A percentile compares a stretch with the other conserved stretches of the same genome.
These are phyloP conservation scores for Botrytis fragariae DNA, from an alignment of 2,329 filamentous ascomycete species.

Conservation along the genomic window DNA sequence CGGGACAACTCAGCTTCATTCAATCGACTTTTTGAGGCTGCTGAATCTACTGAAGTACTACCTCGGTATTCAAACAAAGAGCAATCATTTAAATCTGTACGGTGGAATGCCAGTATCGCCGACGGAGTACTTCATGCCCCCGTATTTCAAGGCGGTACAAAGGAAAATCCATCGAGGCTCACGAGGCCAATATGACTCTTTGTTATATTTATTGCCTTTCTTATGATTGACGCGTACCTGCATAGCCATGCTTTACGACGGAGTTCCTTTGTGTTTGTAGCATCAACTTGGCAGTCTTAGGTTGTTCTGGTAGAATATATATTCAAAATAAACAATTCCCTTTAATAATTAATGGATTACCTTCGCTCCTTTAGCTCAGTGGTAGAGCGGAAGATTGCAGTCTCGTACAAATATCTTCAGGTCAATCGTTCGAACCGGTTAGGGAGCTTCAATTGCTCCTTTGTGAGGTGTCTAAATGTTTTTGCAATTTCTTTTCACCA, in stretches of 20 bases:
- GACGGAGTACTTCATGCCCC: background rate
- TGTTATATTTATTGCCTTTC: background rate
- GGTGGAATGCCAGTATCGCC: background rate
- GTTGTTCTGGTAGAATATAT: rapidly evolving
- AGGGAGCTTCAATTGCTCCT: slow-evolving; percentile 25
- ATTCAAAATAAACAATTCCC: rapidly evolving
- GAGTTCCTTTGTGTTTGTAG: background rate
- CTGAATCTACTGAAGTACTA: background rate
- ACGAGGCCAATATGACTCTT: background rate
- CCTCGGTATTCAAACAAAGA: background rate
- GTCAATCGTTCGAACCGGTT: slow-evolving; percentile 31
- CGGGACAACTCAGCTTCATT: background rate
- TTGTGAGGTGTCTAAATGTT: background rate
- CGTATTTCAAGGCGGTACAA: background rate
- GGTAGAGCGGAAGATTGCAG: slow-evolving; percentile 32
- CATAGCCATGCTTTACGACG: too few species aligned
- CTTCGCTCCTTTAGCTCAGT: slow-evolving; percentile 29
- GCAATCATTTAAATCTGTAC: background rate
- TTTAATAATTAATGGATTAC: background rate
- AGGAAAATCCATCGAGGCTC: background rate
- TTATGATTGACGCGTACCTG: background rate
- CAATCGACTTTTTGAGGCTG: background rate
- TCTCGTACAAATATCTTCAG: slow-evolving; percentile 24
- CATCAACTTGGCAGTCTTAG: too few species aligned
- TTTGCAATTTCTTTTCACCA: background rate